Evolutionary conservation across 1,284 basidiomycete species (phyloP).

Genomic region (Boletus semigastroideus): DNA sequence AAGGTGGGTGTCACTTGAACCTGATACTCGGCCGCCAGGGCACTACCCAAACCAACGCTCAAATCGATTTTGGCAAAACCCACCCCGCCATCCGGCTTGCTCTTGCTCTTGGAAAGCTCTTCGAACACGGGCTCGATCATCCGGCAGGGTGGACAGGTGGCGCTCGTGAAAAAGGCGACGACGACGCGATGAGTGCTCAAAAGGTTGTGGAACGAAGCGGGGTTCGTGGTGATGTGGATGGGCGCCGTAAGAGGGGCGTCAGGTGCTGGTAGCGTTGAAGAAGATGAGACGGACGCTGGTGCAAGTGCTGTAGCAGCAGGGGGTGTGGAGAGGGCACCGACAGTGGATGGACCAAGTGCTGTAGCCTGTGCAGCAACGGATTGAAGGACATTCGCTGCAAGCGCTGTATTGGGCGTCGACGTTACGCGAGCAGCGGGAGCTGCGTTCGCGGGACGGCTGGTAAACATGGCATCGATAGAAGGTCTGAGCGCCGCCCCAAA

Average conservation of each 20-base stretch:
- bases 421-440: constrained; percentile 40
- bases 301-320: constrained; percentile 22
- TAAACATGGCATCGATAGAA: constrained; percentile 87
- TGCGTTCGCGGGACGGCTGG: constrained; percentile 44
- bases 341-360: constrained; percentile 26
- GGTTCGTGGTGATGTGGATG: constrained; percentile 59
- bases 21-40: constrained; percentile 62
- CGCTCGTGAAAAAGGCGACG: constrained; percentile 67
- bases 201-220: constrained; percentile 51
- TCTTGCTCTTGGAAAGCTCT: constrained; percentile 45
- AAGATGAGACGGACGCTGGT: constrained; percentile 10
- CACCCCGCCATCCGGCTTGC: constrained; percentile 41
- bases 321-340: constrained; percentile 17
- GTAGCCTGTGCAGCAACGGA: constrained; percentile 59
- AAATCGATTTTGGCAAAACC: constrained; percentile 84
- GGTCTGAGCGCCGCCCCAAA: constrained; percentile 86
- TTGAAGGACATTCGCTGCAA: constrained; percentile 61
- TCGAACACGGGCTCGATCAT: constrained; percentile 67
- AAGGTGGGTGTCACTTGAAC: constrained; percentile 86
- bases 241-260: constrained; percentile 59
- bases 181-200: constrained; percentile 51
- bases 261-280: constrained; percentile 30
- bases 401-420: constrained; percentile 46
- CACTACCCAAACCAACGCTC: constrained; percentile 59
- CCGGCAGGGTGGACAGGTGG: constrained; percentile 61